These are phyloP conservation scores for Baudoinia panamericana DNA, from an alignment of 495 filamentous ascomycete species.

Conservation along the genomic window DNA sequence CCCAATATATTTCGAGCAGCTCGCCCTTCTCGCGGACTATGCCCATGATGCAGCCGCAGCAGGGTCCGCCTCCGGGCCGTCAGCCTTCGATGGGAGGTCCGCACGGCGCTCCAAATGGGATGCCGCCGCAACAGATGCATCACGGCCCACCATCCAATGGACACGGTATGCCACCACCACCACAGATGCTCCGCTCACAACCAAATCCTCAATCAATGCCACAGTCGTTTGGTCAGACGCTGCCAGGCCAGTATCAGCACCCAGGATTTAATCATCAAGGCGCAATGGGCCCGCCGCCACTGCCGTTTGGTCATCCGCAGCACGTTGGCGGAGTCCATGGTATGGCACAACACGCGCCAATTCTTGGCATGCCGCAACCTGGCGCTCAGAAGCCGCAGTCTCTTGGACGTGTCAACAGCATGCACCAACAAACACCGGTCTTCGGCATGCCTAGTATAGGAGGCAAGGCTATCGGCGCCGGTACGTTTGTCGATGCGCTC, in stretches of 20 bases:
- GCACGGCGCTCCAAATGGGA: neutral
- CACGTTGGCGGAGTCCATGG: neutral
- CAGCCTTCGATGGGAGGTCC: too few relatives aligned
- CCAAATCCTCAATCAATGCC: neutral
- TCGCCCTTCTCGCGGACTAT: neutral
- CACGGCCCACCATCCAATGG: neutral
- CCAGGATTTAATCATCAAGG: too few relatives aligned
- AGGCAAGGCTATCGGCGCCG: too few relatives aligned
- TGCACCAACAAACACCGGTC: too few relatives aligned
- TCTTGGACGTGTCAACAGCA: too few relatives aligned
- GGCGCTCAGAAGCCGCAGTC: too few relatives aligned
- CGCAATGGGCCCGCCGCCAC: neutral
- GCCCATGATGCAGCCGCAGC: neutral
- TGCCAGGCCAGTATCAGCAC: neutral
- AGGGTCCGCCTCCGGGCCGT: neutral
- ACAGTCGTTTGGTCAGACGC: neutral
- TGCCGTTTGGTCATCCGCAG: neutral
- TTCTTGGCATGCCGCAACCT: too few relatives aligned
- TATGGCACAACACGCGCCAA: too few relatives aligned
- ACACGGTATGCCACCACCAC: neutral
- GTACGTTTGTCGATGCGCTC: too few relatives aligned
- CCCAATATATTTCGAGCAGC: neutral
- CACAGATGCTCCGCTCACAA: conserved; percentile 1
- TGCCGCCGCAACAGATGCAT: neutral
- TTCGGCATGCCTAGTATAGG: too few relatives aligned